Evolutionary conservation across 441 rosid genomes (phyloP), one percentile per base, ranked within the genome.

Genomic region (Euphorbia schlechtendalii): DNA sequence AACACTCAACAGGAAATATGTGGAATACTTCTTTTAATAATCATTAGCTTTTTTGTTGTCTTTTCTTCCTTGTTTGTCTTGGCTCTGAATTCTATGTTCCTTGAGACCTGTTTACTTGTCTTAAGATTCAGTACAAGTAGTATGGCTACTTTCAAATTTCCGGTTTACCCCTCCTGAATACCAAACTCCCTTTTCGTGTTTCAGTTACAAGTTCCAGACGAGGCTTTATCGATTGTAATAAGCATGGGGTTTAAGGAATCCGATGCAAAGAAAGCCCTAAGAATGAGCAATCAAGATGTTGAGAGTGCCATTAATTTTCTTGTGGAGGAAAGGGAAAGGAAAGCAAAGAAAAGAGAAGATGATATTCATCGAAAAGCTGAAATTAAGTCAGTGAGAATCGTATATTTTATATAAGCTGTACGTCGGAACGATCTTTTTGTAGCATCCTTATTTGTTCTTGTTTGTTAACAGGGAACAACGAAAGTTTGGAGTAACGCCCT

Each of bases 151-250:
- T n/a, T n/a, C n/a, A n/a, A n/a, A n/a, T 36, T 62, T 62, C 36
- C 48, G n/a, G 56, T 49, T 40, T 45, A 18, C 15, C n/a, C 15
- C 41, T 43, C 52, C 59, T 41, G n/a, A 58, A 49, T 46, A 36
- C 34, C 20, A 5, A 22, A 43, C 62, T 32, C 40, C 43, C 64
- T 67, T 38, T 45, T 12, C 41, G 52, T 18, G 67, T 72, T 77
- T 72, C 83, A 92, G 98, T 84, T 92, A 57, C 88, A 86, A 77
- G 83, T 88, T 68, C 75, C 94, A 1, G 96, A 92, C 66, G 96
- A 85, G 69, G 81, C 76, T 17, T 77, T 89, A 66, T 82, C 92
- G 8, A 66, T 77, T 72, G 90, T 92, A 20, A 78, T 86, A 87
- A 70, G 86, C 76, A 86, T 89, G 94, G 96, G 96, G 32, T 92